phyloP scores from a whole-genome alignment of 495 filamentous ascomycete species.

The Ascodesmis nigricans region DNA sequence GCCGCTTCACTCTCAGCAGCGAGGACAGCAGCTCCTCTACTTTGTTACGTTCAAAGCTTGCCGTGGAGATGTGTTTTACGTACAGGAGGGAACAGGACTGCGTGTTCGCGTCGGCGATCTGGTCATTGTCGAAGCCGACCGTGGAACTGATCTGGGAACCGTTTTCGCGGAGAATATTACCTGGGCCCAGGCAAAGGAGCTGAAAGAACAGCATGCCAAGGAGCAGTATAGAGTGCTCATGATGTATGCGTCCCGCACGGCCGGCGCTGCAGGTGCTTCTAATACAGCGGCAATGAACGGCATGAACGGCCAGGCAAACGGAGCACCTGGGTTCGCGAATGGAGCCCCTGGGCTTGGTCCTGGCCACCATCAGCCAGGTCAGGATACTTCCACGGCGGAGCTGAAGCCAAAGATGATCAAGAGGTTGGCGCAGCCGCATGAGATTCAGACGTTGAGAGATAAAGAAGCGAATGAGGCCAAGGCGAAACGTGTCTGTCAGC shows the following conservation, averaged over 20 bases:
- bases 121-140: constrained; percentile 92
- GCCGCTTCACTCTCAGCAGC: constrained; percentile 26
- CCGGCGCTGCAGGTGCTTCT: constrained; percentile 34
- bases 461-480: constrained; percentile 97
- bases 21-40: constrained; percentile 64
- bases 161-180: constrained; percentile 66
- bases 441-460: constrained; percentile 65
- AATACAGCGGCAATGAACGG: constrained; percentile 33
- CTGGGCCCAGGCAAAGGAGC: constrained; percentile 59
- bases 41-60: constrained; percentile 91
- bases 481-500: constrained; percentile 84
- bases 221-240: constrained; percentile 94
- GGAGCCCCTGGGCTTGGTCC: constrained; percentile 9
- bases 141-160: constrained; percentile 87
- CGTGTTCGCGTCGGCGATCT: constrained; percentile 76
- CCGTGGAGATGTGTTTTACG: constrained; percentile 85
- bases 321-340: constrained; percentile 30
- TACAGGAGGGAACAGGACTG: constrained; percentile 82
- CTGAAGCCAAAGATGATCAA: constrained; percentile 92
- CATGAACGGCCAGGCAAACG: constrained; percentile 37
- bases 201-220: constrained; percentile 72
- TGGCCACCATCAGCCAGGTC: constrained; percentile 25
- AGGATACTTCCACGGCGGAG: constrained; percentile 55
- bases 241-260: constrained; percentile 74
- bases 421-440: constrained; percentile 71